Conservation (phyloP, 495 filamentous ascomycete species). For the Xylaria sp. region DNA sequence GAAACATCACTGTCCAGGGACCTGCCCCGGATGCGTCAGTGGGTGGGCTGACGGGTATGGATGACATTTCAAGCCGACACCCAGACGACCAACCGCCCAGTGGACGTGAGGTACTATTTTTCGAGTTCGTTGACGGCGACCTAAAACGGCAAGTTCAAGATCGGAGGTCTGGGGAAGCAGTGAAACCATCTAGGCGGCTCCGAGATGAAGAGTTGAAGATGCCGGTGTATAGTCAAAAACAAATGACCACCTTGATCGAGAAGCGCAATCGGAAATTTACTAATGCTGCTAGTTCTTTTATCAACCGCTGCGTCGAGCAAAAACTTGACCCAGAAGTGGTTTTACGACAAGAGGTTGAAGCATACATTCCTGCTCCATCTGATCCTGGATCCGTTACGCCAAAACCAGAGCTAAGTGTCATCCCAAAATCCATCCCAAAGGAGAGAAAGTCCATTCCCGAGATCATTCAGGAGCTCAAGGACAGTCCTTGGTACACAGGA, state of each 20-base stretch:
- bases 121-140: slow-evolving; percentile 93
- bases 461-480: slow-evolving; percentile 84
- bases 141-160: slow-evolving; percentile 79
- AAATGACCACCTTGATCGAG: slow-evolving; percentile 89
- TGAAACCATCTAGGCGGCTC: slow-evolving; percentile 66
- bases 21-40: slow-evolving; percentile 58
- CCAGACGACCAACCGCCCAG: slow-evolving; percentile 45
- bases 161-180: slow-evolving; percentile 73
- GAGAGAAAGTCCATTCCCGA: slow-evolving; percentile 83
- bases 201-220: slow-evolving; percentile 86
- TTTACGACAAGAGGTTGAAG: slow-evolving; percentile 61
- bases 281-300: slow-evolving; percentile 76
- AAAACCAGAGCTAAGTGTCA: slow-evolving; percentile 40
- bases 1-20: slow-evolving; percentile 45
- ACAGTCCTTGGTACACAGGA: slow-evolving; percentile 82
- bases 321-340: slow-evolving; percentile 70
- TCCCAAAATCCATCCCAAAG: slow-evolving; percentile 76
- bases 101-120: slow-evolving; percentile 74
- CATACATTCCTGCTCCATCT: slow-evolving; percentile 54
- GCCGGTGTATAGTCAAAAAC: slow-evolving; percentile 91
- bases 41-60: slow-evolving; percentile 55
- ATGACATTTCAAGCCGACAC: slow-evolving; percentile 42
- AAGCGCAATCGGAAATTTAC: slow-evolving; percentile 88
- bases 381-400: slow-evolving; percentile 37
- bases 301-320: slow-evolving; percentile 73